phyloP scores from a whole-genome alignment of 1,284 basidiomycete species.

The Ustilago hordei region DNA sequence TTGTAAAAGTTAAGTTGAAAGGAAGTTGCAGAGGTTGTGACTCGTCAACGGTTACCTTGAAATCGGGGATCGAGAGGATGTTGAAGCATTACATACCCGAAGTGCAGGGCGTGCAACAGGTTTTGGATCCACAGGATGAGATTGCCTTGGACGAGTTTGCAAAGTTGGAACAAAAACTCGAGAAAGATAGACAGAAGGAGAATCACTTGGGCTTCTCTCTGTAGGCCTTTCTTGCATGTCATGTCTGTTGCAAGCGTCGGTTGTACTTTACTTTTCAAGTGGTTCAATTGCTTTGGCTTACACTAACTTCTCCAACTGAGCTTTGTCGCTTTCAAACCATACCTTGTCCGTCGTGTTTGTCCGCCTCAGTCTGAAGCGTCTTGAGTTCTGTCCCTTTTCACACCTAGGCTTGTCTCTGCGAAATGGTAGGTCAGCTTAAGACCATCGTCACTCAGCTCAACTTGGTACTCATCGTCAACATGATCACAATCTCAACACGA shows the following conservation, averaged over 20 bases:
- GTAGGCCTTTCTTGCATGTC: background rate
- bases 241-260: too few species aligned
- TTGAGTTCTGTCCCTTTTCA: background rate
- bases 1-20: constrained; percentile 85
- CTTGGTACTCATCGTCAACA: background rate
- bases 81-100: constrained; percentile 99
- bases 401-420: background rate
- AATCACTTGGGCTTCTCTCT: constrained; percentile 57
- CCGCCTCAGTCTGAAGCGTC: background rate
- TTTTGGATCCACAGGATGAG: constrained; percentile 87
- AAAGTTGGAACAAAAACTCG: constrained; percentile 86
- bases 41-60: constrained; percentile 91
- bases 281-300: too few species aligned
- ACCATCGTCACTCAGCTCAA: background rate
- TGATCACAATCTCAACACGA: background rate
- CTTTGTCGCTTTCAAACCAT: too few species aligned
- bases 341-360: background rate
- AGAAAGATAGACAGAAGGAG: constrained; percentile 58
- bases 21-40: constrained; percentile 95
- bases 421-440: too few species aligned
- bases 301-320: too few species aligned
- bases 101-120: constrained; percentile 96
- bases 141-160: constrained; percentile 90
- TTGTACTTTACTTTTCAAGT: too few species aligned
- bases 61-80: constrained; percentile 85